phyloP scores from a whole-genome alignment of 2,329 filamentous ascomycete species.

The Curvularia verruculosa region DNA sequence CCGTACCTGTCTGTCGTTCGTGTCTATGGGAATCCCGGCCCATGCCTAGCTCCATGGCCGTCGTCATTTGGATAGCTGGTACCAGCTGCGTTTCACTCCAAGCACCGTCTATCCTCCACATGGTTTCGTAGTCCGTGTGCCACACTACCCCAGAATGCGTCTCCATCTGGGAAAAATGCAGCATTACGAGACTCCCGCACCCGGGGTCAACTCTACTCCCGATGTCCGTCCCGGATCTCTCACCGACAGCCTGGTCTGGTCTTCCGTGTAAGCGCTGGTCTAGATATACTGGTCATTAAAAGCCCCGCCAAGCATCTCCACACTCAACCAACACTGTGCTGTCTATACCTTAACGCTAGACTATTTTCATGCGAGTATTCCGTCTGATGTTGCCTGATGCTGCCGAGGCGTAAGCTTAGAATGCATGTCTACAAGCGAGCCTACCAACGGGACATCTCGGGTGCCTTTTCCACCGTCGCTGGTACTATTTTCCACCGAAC shows the following conservation, averaged over 20 bases:
- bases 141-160: background rate
- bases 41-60: constrained; percentile 7
- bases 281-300: constrained; percentile 12
- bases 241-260: constrained; percentile 2
- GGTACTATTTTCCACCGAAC: constrained; percentile 13
- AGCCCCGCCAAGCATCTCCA: constrained; percentile 16
- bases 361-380: constrained; percentile 15
- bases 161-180: constrained; percentile 3
- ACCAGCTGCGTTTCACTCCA: constrained; percentile 2
- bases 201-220: constrained; percentile 1
- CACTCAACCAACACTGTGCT: constrained; percentile 10
- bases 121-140: constrained; percentile 1
- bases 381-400: constrained; percentile 12
- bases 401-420: constrained; percentile 15
- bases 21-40: constrained; percentile 6
- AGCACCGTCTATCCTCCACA: constrained; percentile 2
- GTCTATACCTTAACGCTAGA: constrained; percentile 13
- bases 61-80: constrained; percentile 3
- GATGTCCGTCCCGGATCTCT: constrained; percentile 4
- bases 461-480: constrained; percentile 13
- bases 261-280: constrained; percentile 12
- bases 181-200: constrained; percentile 1
- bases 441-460: constrained; percentile 21
- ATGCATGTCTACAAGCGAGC: constrained; percentile 18
- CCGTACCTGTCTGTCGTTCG: constrained; percentile 5